Evolutionary conservation across 2,329 filamentous ascomycete genomes (phyloP).

Genomic region (Fusarium sarcochroum): DNA sequence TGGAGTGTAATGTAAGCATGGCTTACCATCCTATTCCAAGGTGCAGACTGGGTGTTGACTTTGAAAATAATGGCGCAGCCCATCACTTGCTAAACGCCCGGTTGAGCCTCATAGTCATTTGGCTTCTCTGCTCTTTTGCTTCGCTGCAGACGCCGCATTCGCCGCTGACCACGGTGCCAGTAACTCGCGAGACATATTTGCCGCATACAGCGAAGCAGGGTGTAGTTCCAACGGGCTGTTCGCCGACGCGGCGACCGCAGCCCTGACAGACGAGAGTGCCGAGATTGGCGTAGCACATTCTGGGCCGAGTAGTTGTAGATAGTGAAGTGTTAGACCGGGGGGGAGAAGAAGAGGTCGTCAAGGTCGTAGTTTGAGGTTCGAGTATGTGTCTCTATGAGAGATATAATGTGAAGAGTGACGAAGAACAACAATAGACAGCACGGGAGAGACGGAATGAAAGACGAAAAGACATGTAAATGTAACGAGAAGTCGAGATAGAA

Average conservation of each 20-base stretch:
- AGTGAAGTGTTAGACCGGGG: not conserved
- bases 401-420: not conserved
- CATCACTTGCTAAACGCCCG: constrained; percentile 43
- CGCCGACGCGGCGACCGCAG: constrained; percentile 45
- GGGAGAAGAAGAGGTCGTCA: not conserved
- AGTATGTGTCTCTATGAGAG: not conserved
- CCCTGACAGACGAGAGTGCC: constrained; percentile 43
- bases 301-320: not conserved
- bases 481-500: constrained; percentile 11
- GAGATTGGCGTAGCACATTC: constrained; percentile 46
- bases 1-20: constrained; percentile 27
- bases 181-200: constrained; percentile 48
- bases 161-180: constrained; percentile 40
- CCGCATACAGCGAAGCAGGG: constrained; percentile 45
- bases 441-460: constrained; percentile 21
- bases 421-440: constrained; percentile 7
- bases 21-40: constrained; percentile 18
- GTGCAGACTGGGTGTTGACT: constrained; percentile 16
- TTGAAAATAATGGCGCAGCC: constrained; percentile 19
- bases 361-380: not conserved
- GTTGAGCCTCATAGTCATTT: constrained; percentile 42
- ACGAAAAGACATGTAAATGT: constrained; percentile 29
- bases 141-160: constrained; percentile 47
- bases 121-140: constrained; percentile 40
- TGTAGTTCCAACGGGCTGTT: constrained; percentile 43